Evolutionary conservation across 441 rosid genomes (phyloP), one percentile per base, ranked within the genome.

Genomic region (Breynia disticha): DNA sequence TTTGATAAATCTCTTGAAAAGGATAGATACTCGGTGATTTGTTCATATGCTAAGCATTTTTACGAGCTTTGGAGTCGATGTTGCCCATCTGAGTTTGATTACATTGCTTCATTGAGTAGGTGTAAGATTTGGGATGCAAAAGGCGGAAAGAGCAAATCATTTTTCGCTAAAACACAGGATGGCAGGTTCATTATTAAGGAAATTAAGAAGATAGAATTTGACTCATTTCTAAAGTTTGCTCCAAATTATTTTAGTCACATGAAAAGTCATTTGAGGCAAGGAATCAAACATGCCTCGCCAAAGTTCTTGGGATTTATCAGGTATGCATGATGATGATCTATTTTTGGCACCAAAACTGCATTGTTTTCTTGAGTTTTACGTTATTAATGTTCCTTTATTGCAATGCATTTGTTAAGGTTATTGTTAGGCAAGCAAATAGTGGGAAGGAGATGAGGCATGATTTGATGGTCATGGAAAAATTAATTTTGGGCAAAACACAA

Each of bases 401-500:
- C 13, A 10, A 41, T 56, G 32, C 46, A n/a, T 50, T 44, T 56
- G 62, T 69, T 50, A 74, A 93, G 99, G 97, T 93, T 46, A 79
- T 75, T 37, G 59, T 78, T 68, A 83, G 96, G 70, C 93, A 76
- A 52, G 55, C 80, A 43, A 93, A 83, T 68, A 67, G 70, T 16
- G 97, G 99, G 49, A 93, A 84, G 71, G 97, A 93, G 72, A 59
- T 60, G 18, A 70, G 82, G 24, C 93, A 81, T 46, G 99, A 93
- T 72, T 76, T 93, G 64, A 83, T 89, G 97, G 93, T 93, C 49
- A 93, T 93, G 95, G 99, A 93, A 84, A 93, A 93, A 70, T 95
- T 93, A 52, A 76, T 48, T 93, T 76, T 32, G 82, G 88, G 21
- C 69, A 86, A 48, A 84, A 76, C 57, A 69, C 86, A 22, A 73